These are phyloP conservation scores for Plasmopara viticola DNA, from an alignment of 352 stramenopile species.

Conservation along the genomic window DNA sequence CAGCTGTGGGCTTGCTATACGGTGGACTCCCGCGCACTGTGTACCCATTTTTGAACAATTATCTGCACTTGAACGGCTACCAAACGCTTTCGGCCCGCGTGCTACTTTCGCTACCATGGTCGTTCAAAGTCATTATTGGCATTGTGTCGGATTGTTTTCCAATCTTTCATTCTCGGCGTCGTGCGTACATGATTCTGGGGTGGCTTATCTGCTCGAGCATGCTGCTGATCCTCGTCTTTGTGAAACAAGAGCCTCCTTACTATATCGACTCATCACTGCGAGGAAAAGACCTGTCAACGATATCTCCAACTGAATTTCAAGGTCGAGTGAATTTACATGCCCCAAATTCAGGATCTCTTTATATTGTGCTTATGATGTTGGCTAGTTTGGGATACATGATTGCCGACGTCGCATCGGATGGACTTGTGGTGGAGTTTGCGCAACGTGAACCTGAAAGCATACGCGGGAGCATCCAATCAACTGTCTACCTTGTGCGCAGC, in stretches of 20 bases:
- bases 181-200: conserved; percentile 67
- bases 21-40: conserved; percentile 47
- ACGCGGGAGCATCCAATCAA: conserved; percentile 37
- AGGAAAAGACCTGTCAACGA: conserved; percentile 36
- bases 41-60: conserved; percentile 75
- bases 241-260: conserved; percentile 38
- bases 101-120: conserved; percentile 52
- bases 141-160: conserved; percentile 60
- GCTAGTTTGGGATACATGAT: conserved; percentile 35
- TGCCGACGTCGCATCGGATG: conserved; percentile 30
- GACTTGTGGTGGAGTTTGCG: conserved; percentile 43
- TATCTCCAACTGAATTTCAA: conserved; percentile 23
- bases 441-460: conserved; percentile 39
- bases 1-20: conserved; percentile 53
- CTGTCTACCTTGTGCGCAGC: conserved; percentile 30
- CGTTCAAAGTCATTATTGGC: conserved; percentile 62
- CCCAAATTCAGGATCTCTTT: conserved; percentile 22
- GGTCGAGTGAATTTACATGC: conserved; percentile 26
- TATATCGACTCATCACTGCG: conserved; percentile 45
- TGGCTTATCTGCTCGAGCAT: conserved; percentile 49
- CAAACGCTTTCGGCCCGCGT: conserved; percentile 55
- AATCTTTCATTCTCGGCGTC: conserved; percentile 49
- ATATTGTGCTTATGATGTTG: conserved; percentile 36
- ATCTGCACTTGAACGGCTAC: conserved; percentile 61
- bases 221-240: conserved; percentile 42